These are phyloP conservation scores for Marvania coccoides DNA, from an alignment of 139 green algal genomes.

Conservation along the genomic window DNA sequence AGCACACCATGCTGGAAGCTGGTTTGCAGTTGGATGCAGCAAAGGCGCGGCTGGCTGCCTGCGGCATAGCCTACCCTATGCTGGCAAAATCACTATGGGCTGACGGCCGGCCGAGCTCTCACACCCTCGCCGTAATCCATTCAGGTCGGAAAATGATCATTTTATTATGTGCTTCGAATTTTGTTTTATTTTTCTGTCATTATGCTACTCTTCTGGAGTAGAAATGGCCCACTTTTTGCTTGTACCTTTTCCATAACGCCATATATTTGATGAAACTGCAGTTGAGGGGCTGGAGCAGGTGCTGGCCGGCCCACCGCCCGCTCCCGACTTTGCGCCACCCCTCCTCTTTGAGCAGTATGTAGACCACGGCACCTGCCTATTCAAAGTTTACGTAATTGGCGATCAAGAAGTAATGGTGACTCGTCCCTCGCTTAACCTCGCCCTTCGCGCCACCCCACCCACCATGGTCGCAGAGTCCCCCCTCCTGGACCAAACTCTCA, in stretches of 20 bases:
- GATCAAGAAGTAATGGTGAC: not conserved
- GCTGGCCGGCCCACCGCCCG: not conserved
- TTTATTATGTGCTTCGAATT: too few species aligned
- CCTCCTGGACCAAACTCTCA: too few species aligned
- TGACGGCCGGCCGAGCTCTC: slow-evolving; percentile 67
- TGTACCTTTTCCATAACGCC: too few species aligned
- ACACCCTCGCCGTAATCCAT: slow-evolving; percentile 54
- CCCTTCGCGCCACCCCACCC: too few species aligned
- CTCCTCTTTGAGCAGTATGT: slow-evolving; percentile 77
- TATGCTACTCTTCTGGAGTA: too few species aligned
- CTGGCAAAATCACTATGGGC: slow-evolving; percentile 77
- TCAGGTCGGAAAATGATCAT: too few species aligned
- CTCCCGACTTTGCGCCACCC: slow-evolving; percentile 37
- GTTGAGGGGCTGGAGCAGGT: slow-evolving; percentile 21
- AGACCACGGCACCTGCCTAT: slow-evolving; percentile 72
- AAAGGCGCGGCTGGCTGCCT: slow-evolving; percentile 6
- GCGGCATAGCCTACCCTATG: slow-evolving; percentile 50
- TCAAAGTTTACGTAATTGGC: slow-evolving; percentile 76
- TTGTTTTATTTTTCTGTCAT: too few species aligned
- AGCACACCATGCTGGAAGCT: slow-evolving; percentile 2
- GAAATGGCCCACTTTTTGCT: too few species aligned
- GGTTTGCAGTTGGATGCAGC: slow-evolving; percentile 19
- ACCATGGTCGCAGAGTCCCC: too few species aligned
- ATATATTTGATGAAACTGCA: too few species aligned
- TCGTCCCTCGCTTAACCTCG: slow-evolving; percentile 3